Evolutionary conservation across 441 rosid genomes (phyloP), one percentile per base, ranked within the genome.

Genomic region (Croton laevigatus): DNA sequence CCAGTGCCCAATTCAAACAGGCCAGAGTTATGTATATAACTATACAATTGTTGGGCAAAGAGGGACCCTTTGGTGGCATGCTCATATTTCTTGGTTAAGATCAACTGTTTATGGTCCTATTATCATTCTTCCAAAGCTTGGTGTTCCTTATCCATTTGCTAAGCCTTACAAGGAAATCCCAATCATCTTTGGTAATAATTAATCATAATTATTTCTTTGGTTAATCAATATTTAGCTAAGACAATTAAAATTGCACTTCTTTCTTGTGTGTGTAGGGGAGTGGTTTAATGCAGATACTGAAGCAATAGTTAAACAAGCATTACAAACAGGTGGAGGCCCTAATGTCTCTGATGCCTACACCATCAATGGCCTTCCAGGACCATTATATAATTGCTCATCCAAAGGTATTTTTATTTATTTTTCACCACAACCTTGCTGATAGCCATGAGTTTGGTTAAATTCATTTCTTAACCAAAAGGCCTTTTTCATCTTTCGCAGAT

Each of bases 221-320:
- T 46, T 46, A 17, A 14, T 2, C 10, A 8, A 0, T 40, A 40
- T 40, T 38, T 27, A 27, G 32, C 32, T 27, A 2, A 27, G 32
- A 27, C 32, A 40, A 40, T 6, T 40, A 40, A 40, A 6, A 40
- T 40, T 4, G 3, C 5, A 6, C 44, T 40, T 6, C 10, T 40
- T 40, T 40, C 8, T 4, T 40, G 7, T 9, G 7, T 6, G 48
- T 69, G 69, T 77, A 89, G 93, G 93, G n/a, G 91, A 92, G 76
- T 92, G 97, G 98, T 90, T 85, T 68, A 89, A 84, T 80, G 79
- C 83, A n/a, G 98, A 87, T 73, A 76, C 91, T 59, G 89, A 84
- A 75, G 91, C 91, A 44, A 69, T 92, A 11, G 5, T 87, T 14
- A 83, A 73, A 14, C 93, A 88, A 65, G 81, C 94, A 44, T 80